Evolutionary conservation across 345 rosid species (phyloP).

Genomic region (Brassica cretica): DNA sequence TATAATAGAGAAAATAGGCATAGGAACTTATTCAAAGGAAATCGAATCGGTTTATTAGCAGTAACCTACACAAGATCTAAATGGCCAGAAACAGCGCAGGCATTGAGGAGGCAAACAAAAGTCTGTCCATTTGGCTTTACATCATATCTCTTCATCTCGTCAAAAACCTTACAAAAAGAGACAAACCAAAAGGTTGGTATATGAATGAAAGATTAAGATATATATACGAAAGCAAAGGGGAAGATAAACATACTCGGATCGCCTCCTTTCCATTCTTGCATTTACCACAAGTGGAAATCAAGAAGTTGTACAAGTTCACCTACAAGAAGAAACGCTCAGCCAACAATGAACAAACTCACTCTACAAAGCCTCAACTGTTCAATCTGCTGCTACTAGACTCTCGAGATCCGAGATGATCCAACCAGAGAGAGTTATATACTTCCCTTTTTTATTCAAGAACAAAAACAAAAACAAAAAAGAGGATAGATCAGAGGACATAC

Average conservation of each 20-base stretch:
- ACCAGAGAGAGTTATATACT: no score
- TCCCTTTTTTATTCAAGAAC: no score
- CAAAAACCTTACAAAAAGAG: conserved; percentile 57
- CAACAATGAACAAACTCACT: conserved; percentile 8
- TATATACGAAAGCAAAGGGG: conserved; percentile 1
- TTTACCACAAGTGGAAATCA: conserved; percentile 89
- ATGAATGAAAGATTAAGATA: neutral
- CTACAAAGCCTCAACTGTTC: conserved; percentile 2
- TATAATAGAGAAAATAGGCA: neutral
- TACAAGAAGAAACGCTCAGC: conserved; percentile 25
- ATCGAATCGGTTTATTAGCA: neutral
- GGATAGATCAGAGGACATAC: conserved; percentile 44
- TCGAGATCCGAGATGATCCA: neutral
- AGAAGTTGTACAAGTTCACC: conserved; percentile 78
- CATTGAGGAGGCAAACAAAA: conserved; percentile 77
- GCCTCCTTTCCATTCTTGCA: conserved; percentile 78
- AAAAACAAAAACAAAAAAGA: no score
- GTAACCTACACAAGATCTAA: conserved; percentile 82
- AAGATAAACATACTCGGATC: conserved; percentile 50
- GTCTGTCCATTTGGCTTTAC: conserved; percentile 96
- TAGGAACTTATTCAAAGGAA: neutral
- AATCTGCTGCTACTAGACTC: neutral
- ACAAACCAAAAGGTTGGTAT: neutral
- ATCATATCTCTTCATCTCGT: conserved; percentile 87
- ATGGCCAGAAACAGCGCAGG: conserved; percentile 86